phyloP scores from a whole-genome alignment of 257 asterid species.

The Gentiana macrophylla region DNA sequence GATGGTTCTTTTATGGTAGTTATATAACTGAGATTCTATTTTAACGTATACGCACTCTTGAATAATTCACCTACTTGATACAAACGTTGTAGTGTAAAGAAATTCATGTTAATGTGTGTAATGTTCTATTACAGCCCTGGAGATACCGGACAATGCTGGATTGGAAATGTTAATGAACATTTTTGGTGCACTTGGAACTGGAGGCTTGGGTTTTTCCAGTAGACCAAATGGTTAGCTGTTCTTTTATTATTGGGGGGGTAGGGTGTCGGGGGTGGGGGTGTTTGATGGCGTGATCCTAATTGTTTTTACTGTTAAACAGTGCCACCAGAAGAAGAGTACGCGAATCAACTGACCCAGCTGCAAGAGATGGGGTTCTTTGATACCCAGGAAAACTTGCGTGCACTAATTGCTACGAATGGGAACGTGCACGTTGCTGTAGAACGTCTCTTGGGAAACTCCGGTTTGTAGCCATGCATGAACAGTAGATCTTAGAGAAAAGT shows the following conservation, averaged over 20 bases:
- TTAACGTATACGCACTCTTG: background rate
- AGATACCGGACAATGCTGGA: slow-evolving; percentile 3
- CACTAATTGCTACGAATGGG: slow-evolving; percentile 30
- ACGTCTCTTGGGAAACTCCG: slow-evolving; percentile 30
- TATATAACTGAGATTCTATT: background rate
- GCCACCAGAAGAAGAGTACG: slow-evolving; percentile 36
- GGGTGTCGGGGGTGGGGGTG: no score
- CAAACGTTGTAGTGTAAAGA: no score
- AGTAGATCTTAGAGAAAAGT: background rate
- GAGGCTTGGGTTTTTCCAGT: slow-evolving; percentile 27
- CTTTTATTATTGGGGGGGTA: background rate
- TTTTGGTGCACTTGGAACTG: slow-evolving; percentile 53
- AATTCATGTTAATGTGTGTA: no score
- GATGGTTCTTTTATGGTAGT: background rate
- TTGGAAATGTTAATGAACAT: slow-evolving; percentile 31
- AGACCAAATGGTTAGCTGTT: slow-evolving; percentile 21
- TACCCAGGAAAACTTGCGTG: slow-evolving; percentile 34
- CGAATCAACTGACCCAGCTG: slow-evolving; percentile 29
- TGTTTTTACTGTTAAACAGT: slow-evolving; percentile 9
- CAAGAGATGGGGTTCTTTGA: slow-evolving; percentile 45
- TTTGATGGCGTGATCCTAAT: background rate
- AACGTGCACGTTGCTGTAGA: slow-evolving; percentile 44
- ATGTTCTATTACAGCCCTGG: slow-evolving; percentile 8
- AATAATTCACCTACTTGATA: no score
- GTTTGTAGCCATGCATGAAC: slow-evolving; percentile 15